These are phyloP conservation scores for Parastagonospora avenae DNA, from an alignment of 2,329 filamentous ascomycete genomes.

Conservation along the genomic window DNA sequence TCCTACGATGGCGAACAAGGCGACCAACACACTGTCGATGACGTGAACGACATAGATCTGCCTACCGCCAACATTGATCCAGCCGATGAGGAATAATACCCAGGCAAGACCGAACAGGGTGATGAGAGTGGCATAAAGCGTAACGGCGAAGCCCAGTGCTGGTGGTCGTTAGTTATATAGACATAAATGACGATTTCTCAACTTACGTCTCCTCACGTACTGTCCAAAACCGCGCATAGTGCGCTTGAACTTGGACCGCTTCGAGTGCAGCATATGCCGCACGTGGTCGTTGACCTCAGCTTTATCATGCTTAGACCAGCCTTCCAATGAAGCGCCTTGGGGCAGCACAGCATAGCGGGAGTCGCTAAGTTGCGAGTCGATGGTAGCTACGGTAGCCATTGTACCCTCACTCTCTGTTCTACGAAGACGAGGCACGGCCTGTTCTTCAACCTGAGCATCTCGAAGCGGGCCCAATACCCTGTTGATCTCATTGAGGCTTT, in stretches of 20 bases:
- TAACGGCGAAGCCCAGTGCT: constrained; percentile 82
- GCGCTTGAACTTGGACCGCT: constrained; percentile 78
- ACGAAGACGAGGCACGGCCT: constrained; percentile 29
- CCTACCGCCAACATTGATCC: constrained; percentile 79
- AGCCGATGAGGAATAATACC: constrained; percentile 89
- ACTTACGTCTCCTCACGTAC: constrained; percentile 72
- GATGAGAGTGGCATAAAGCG: constrained; percentile 80
- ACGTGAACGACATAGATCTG: constrained; percentile 66
- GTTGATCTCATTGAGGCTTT: constrained; percentile 39
- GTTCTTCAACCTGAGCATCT: constrained; percentile 20
- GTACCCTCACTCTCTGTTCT: constrained; percentile 32
- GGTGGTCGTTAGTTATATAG: neutral
- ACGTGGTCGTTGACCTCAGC: constrained; percentile 83
- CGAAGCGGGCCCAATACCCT: constrained; percentile 28
- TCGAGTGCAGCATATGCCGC: constrained; percentile 84
- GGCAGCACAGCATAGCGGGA: constrained; percentile 80
- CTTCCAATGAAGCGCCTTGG: constrained; percentile 71
- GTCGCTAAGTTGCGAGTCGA: constrained; percentile 71
- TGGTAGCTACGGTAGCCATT: constrained; percentile 57
- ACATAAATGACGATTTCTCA: neutral
- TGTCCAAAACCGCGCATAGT: constrained; percentile 79
- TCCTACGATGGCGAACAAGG: constrained; percentile 66
- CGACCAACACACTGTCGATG: constrained; percentile 64
- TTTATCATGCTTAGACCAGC: constrained; percentile 77
- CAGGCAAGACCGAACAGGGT: constrained; percentile 84